Evolutionary conservation across 169 alveolate species (phyloP).

Genomic region (Plasmodium chabaudi): DNA sequence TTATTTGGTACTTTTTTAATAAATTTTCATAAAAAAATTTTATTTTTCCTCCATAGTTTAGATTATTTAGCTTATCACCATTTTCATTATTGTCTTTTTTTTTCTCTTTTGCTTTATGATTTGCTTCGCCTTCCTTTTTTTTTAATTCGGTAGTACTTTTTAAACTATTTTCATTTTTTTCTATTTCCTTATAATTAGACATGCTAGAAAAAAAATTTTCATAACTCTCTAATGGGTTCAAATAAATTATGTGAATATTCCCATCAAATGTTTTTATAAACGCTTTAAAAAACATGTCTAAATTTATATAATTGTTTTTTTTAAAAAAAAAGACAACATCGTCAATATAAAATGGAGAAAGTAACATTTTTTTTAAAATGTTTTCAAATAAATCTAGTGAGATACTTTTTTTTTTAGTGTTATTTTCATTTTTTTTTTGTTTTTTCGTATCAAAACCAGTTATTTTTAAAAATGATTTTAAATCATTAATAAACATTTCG

Average conservation of each 20-base stretch:
- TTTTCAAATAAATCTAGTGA: constrained; percentile 23
- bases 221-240: constrained; percentile 48
- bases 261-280: constrained; percentile 28
- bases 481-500: constrained; percentile 37
- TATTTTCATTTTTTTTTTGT: constrained; percentile 39
- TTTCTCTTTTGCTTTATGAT: not conserved
- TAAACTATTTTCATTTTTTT: not conserved
- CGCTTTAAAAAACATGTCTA: constrained; percentile 25
- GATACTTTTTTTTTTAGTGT: constrained; percentile 32
- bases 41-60: constrained; percentile 18
- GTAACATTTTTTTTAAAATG: constrained; percentile 33
- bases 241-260: constrained; percentile 31
- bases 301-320: constrained; percentile 64
- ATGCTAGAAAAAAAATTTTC: constrained; percentile 17
- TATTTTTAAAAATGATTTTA: constrained; percentile 39
- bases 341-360: constrained; percentile 43
- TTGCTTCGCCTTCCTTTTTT: not conserved
- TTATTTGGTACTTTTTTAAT: constrained; percentile 29
- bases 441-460: constrained; percentile 19
- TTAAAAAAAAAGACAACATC: constrained; percentile 62
- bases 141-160: not conserved
- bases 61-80: not conserved
- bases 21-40: constrained; percentile 63
- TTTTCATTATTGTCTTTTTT: not conserved
- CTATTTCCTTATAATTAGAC: not conserved